phyloP scores from a whole-genome alignment of 176 grass and related monocot species.

The Tillandsia fasciculata region DNA sequence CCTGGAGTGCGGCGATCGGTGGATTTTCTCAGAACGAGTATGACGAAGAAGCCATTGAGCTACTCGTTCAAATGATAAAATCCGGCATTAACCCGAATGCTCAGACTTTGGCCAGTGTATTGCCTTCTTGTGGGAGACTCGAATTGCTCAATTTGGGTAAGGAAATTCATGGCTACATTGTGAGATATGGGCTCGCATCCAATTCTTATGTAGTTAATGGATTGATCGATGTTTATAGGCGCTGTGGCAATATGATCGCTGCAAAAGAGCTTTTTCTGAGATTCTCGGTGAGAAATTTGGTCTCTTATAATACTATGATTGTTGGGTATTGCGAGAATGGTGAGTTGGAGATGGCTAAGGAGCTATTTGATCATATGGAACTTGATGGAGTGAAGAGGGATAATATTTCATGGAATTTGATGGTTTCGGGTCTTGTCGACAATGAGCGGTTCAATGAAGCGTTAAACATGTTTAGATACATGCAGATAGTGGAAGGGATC shows the following conservation, averaged over 20 bases:
- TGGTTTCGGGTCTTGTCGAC: constrained; percentile 29
- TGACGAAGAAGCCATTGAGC: constrained; percentile 21
- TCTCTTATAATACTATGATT: constrained; percentile 26
- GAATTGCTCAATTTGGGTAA: constrained; percentile 11
- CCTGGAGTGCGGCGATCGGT: constrained; percentile 23
- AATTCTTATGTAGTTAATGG: constrained; percentile 25
- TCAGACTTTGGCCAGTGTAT: constrained; percentile 23
- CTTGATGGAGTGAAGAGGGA: constrained; percentile 23
- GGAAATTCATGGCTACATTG: constrained; percentile 26
- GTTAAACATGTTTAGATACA: constrained; percentile 22
- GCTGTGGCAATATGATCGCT: constrained; percentile 13
- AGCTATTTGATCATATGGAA: constrained; percentile 23
- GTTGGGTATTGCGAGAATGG: constrained; percentile 19
- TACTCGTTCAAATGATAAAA: constrained; percentile 16
- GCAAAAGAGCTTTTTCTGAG: constrained; percentile 15
- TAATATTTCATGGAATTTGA: constrained; percentile 25
- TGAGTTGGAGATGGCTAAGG: constrained; percentile 18
- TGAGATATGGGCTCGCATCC: constrained; percentile 11
- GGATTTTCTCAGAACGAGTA: constrained; percentile 23
- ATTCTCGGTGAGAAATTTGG: constrained; percentile 14
- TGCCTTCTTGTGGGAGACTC: constrained; percentile 20
- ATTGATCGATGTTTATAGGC: constrained; percentile 26
- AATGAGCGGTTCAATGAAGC: constrained; percentile 20
- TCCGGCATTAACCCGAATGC: constrained; percentile 25
- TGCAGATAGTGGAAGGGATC: constrained; percentile 16